Percentiles rank a stretch among this genome's conserved stretches.
These are phyloP conservation scores for Chrysanthemum makinoi DNA, from an alignment of 129 eudicot species.

Conservation along the genomic window DNA sequence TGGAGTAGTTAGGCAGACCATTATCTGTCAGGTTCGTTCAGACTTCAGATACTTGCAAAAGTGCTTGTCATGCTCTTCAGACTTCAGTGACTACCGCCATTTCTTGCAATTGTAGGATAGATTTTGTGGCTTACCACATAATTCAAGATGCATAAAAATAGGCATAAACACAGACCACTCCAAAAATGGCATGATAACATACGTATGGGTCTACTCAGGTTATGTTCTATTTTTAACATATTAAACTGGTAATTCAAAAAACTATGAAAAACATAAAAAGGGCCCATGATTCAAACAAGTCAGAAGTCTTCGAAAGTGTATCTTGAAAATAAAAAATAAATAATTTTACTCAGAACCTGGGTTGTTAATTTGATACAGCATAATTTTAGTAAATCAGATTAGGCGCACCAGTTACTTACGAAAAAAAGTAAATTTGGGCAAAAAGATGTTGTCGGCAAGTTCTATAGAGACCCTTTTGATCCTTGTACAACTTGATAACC, in stretches of 20 bases:
- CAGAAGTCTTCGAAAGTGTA: too few species aligned
- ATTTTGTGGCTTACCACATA: not conserved
- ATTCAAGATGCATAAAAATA: not conserved
- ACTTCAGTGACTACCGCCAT: not conserved
- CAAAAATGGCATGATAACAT: not conserved
- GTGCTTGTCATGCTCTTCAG: not conserved
- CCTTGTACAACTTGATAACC: too few species aligned
- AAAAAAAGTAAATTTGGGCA: too few species aligned
- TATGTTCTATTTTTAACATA: not conserved
- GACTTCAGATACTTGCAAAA: slow-evolving; percentile 5
- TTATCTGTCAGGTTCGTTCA: not conserved
- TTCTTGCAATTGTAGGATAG: not conserved
- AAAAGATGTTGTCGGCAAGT: too few species aligned
- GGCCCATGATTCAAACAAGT: not conserved
- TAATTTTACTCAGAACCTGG: too few species aligned
- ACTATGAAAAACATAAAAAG: not conserved
- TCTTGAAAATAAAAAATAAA: too few species aligned
- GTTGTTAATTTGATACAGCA: too few species aligned
- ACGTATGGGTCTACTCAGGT: not conserved
- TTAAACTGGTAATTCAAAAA: not conserved
- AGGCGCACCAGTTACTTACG: too few species aligned
- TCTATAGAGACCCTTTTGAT: too few species aligned
- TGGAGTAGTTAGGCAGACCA: not conserved
- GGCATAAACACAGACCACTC: not conserved
- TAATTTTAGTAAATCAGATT: too few species aligned